A percentile compares a stretch with the other conserved stretches of the same genome.
Conservation (phyloP, 805 yeast genomes). For the Cyberlindnera suaveolens region DNA sequence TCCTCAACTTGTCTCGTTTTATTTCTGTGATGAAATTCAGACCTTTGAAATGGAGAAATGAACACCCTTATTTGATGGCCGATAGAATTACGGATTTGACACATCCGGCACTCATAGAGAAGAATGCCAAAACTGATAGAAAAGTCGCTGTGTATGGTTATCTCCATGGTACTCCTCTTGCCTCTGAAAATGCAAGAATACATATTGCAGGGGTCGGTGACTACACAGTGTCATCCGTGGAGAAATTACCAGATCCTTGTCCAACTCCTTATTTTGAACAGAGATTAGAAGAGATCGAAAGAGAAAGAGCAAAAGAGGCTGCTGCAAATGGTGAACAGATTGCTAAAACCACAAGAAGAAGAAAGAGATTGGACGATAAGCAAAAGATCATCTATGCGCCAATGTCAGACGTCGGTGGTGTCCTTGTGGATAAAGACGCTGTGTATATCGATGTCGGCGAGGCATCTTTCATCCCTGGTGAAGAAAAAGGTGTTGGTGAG, state of each 20-base stretch:
- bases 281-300: conserved; percentile 70
- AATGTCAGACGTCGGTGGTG: conserved; percentile 99
- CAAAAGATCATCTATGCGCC: conserved; percentile 96
- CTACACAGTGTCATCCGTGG: conserved; percentile 64
- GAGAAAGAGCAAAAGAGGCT: conserved; percentile 66
- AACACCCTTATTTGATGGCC: conserved; percentile 89
- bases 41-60: conserved; percentile 99
- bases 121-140: conserved; percentile 79
- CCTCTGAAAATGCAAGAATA: conserved; percentile 60
- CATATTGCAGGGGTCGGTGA: conserved; percentile 98
- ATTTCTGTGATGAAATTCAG: conserved; percentile 96
- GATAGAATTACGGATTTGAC: conserved; percentile 93
- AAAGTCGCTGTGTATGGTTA: conserved; percentile 91
- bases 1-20: conserved; percentile 83
- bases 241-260: conserved; percentile 95
- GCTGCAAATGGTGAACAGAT: conserved; percentile 50
- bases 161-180: conserved; percentile 86
- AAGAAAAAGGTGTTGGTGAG: conserved; percentile 80
- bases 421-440: conserved; percentile 93
- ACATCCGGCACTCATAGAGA: conserved; percentile 77
- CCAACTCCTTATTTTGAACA: conserved; percentile 95
- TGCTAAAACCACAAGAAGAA: conserved; percentile 65
- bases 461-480: conserved; percentile 53
- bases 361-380: conserved; percentile 89
- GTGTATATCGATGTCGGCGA: conserved; percentile 72